These are phyloP conservation scores for Nidularia pulvinata DNA, from an alignment of 768 basidiomycete species.

Conservation along the genomic window DNA sequence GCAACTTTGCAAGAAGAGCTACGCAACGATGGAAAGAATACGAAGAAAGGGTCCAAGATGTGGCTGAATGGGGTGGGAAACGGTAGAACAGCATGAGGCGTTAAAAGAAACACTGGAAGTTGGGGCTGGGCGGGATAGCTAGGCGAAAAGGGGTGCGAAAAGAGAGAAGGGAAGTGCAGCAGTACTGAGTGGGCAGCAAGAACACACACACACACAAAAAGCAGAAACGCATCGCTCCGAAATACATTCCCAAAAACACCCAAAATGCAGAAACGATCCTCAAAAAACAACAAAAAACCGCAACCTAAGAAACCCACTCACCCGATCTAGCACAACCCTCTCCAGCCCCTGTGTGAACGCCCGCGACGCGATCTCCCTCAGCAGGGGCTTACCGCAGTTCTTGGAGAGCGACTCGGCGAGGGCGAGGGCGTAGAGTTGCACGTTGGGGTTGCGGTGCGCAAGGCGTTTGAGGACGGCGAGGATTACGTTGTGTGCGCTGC, in stretches of 20 bases:
- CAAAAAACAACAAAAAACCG: neutral
- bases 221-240: no score
- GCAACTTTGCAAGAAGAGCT: neutral
- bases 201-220: neutral
- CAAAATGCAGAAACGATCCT: no score
- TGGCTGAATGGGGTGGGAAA: no score
- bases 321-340: constrained; percentile 86
- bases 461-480: constrained; percentile 88
- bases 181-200: neutral
- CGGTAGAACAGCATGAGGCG: neutral
- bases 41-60: no score
- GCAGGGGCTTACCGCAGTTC: constrained; percentile 82
- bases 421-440: constrained; percentile 91
- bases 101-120: no score
- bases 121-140: no score
- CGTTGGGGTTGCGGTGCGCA: constrained; percentile 93
- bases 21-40: neutral
- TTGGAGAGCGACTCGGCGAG: constrained; percentile 88
- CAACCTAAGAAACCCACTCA: constrained; percentile 25
- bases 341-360: constrained; percentile 92
- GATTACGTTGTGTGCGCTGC: constrained; percentile 87
- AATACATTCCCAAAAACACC: no score
- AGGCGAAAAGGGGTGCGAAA: no score
- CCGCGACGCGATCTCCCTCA: constrained; percentile 86
- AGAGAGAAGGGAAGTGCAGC: no score